Conservation (phyloP, 805 yeast genomes). For the Yamadazyma ubonensis region DNA sequence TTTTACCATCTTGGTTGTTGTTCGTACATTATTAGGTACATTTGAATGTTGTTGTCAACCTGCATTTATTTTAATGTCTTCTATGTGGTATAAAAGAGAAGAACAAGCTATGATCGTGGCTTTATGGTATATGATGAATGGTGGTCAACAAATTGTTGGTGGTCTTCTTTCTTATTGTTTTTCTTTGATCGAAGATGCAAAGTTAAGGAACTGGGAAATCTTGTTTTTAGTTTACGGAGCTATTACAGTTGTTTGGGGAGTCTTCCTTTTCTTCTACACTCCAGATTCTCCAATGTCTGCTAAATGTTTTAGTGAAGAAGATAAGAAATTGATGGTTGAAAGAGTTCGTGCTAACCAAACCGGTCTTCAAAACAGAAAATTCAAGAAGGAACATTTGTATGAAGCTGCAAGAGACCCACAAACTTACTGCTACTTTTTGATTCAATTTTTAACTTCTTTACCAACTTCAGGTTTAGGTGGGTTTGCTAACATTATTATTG, state of each 20-base stretch:
- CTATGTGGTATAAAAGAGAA: conserved; percentile 58
- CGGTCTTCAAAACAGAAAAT: conserved; percentile 48
- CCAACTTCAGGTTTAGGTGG: conserved; percentile 54
- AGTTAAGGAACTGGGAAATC: conserved; percentile 58
- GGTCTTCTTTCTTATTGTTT: conserved; percentile 48
- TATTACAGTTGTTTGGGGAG: conserved; percentile 51
- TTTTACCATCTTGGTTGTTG: conserved; percentile 53
- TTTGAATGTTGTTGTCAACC: conserved; percentile 58
- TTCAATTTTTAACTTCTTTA: conserved; percentile 47
- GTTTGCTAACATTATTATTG: conserved; percentile 51
- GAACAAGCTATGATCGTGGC: conserved; percentile 55
- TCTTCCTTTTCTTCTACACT: conserved; percentile 38
- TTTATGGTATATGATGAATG: conserved; percentile 56
- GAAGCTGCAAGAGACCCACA: conserved; percentile 49
- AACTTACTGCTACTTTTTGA: conserved; percentile 47
- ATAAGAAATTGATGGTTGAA: conserved; percentile 43
- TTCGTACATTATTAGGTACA: conserved; percentile 50
- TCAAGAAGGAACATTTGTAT: conserved; percentile 43
- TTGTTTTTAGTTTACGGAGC: conserved; percentile 58
- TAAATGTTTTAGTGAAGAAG: conserved; percentile 39
- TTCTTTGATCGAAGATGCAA: conserved; percentile 41
- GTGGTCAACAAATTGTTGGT: conserved; percentile 53
- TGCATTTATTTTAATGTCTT: conserved; percentile 53
- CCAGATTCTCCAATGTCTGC: conserved; percentile 49
- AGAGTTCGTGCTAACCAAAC: conserved; percentile 50